Evolutionary conservation across 2,329 filamentous ascomycete genomes (phyloP), one percentile per base, ranked within the genome.

Genomic region (Neonectria hederae): DNA sequence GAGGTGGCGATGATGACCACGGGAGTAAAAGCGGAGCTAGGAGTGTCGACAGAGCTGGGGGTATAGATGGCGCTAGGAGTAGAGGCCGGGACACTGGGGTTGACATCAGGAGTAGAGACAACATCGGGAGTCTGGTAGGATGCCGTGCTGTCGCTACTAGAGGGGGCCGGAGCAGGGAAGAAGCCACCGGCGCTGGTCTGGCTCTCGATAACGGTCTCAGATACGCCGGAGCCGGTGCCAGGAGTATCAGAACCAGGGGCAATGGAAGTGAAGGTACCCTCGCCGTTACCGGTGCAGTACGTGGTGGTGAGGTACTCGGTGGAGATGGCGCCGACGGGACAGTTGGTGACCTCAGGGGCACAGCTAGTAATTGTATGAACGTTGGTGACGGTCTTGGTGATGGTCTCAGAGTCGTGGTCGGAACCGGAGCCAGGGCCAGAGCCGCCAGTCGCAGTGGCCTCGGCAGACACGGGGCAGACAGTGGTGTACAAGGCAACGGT

Each of bases 401-500:
- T 64, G 51, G 63, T 64, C 54, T 62, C 62, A 3, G 68, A 62
- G 13, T 45, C 58, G 14, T 17, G 11, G 17, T 21, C 43, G 21
- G 61, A 59, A 24, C 52, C 60, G 8, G 58, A 51, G 5, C 51
- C 46, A 10, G 60, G 59, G 32, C 66, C 55, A 28, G 65, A 60
- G 11, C 45, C 49, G 26, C 46, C 42, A 13, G 65, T 59, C 2
- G 54, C 22, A 24, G 61, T 54, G 30, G 63, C 51, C 28, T 59
- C 17, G 4, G 48, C 65, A 17, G 65, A 60, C 32, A 79, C 75
- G 13, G 79, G 78, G 74, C 79, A 82, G 60, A 82, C 73, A 19
- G 81, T 83, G 11, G 81, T 83, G 65, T 78, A 81, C 46, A 81
- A 35, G n/a, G 78, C 69, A 32, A 83, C 75, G 8, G 74, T 72